Evolutionary conservation across 2,329 filamentous ascomycete genomes (phyloP), one percentile per base, ranked within the genome.

Genomic region (Aspergillus sp.): DNA sequence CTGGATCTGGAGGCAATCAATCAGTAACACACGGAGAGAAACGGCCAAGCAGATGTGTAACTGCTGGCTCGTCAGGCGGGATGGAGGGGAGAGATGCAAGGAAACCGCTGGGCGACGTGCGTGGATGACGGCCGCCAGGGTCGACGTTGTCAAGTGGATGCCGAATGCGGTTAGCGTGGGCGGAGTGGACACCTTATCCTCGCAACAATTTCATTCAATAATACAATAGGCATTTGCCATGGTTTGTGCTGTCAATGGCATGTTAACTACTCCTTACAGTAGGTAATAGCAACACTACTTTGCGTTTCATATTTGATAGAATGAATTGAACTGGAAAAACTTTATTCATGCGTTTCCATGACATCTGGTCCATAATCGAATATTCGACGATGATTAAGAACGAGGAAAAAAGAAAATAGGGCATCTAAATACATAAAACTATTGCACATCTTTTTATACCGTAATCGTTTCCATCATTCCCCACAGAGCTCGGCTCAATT

Each of bases 341-440:
- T 38, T 19, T n/a, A 38, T 15, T 43, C 23, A 25, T 25, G 5
- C 7, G 23, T 27, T 37, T 30, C n/a, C 17, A 44, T 30, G 27
- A 13, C 45, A 39, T 43, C 5, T 15, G n/a, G n/a, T 35, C 7
- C 33, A 35, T 7, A 35, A 35, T 35, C 13, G 15, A 35, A 35
- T 35, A 9, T n/a, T 35, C 33, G 15, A 35, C 13, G 33, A 17
- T 35, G 17, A 39, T 19, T 39, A 39, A 39, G 10, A 20, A 20
- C 17, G 19, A 17, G 41, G 41, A 20, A 20, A 20, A 39, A 39
- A 17, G 41, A 43, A 44, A 52, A 50, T 45, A 33, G 43, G 38
- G 48, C 48, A 56, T 55, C 55, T 59, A 58, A 54, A 52, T 60
- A 59, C 58, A 60, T 48, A 38, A 50, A 39, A 50, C 41, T 42